phyloP scores from a whole-genome alignment of 768 basidiomycete genomes.

The Mycena venus region DNA sequence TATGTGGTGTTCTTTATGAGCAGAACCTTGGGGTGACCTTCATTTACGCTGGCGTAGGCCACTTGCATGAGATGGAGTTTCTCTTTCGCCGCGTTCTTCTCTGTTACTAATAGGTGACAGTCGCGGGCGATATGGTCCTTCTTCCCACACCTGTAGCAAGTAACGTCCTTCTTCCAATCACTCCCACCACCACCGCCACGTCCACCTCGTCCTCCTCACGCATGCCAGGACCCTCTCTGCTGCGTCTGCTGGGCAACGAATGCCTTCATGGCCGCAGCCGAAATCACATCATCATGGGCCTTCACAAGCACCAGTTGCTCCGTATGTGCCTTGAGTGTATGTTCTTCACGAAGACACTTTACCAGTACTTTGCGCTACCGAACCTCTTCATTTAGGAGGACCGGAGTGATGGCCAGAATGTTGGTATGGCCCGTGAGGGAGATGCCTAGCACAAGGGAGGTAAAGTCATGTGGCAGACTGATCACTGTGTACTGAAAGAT shows the following conservation, averaged over 20 bases:
- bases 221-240: background rate
- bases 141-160: too few relatives aligned
- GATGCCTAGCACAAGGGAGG: background rate
- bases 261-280: slow-evolving; percentile 1
- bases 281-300: too few relatives aligned
- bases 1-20: slow-evolving; percentile 3
- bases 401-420: background rate
- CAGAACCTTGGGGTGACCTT: background rate
- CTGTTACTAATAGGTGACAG: too few relatives aligned
- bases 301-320: too few relatives aligned
- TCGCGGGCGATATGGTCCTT: too few relatives aligned
- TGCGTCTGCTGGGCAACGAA: background rate
- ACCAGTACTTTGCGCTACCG: background rate
- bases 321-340: too few relatives aligned
- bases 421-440: background rate
- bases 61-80: too few relatives aligned
- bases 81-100: too few relatives aligned
- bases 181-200: background rate
- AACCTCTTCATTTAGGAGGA: background rate
- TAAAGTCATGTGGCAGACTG: background rate
- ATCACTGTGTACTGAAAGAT: background rate
- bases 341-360: too few relatives aligned
- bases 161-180: slow-evolving; percentile 5
- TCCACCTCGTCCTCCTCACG: background rate
- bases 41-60: too few relatives aligned